These are phyloP conservation scores for Vickermania ingenoplastis DNA, from an alignment of 208 protist species.

Conservation along the genomic window DNA sequence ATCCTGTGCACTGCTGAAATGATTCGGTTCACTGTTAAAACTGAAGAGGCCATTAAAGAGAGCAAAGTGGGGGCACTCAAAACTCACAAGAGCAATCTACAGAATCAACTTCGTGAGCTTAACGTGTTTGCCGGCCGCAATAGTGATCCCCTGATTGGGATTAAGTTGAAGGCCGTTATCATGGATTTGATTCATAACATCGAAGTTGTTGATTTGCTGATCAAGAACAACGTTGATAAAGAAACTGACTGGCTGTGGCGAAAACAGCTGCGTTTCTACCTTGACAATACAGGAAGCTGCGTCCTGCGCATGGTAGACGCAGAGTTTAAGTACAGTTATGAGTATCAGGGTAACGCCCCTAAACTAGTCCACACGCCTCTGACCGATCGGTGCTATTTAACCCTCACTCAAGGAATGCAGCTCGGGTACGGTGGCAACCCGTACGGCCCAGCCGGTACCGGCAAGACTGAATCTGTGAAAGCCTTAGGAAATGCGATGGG, in stretches of 20 bases:
- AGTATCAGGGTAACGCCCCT: slow-evolving; percentile 98
- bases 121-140: slow-evolving; percentile 73
- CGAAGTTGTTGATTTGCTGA: slow-evolving; percentile 91
- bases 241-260: slow-evolving; percentile 93
- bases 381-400: slow-evolving; percentile 98
- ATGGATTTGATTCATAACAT: slow-evolving; percentile 98
- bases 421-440: slow-evolving; percentile 98
- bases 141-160: slow-evolving; percentile 74
- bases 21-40: slow-evolving; percentile 89
- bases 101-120: slow-evolving; percentile 73
- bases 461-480: slow-evolving; percentile 99
- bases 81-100: slow-evolving; percentile 64
- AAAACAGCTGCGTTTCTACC: slow-evolving; percentile 96
- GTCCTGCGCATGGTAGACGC: slow-evolving; percentile 92
- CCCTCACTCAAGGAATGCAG: slow-evolving; percentile 96
- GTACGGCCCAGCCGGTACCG: slow-evolving; percentile 97
- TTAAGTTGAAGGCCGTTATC: slow-evolving; percentile 96
- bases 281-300: slow-evolving; percentile 56
- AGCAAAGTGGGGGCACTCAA: slow-evolving; percentile 58
- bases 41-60: slow-evolving; percentile 83
- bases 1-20: slow-evolving; percentile 92
- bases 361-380: slow-evolving; percentile 98
- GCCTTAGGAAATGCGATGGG: slow-evolving; percentile 96
- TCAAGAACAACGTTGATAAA: slow-evolving; percentile 62
- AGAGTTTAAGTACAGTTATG: slow-evolving; percentile 96